Evolutionary conservation across 257 asterid genomes (phyloP).

Genomic region (Petunia secreta): DNA sequence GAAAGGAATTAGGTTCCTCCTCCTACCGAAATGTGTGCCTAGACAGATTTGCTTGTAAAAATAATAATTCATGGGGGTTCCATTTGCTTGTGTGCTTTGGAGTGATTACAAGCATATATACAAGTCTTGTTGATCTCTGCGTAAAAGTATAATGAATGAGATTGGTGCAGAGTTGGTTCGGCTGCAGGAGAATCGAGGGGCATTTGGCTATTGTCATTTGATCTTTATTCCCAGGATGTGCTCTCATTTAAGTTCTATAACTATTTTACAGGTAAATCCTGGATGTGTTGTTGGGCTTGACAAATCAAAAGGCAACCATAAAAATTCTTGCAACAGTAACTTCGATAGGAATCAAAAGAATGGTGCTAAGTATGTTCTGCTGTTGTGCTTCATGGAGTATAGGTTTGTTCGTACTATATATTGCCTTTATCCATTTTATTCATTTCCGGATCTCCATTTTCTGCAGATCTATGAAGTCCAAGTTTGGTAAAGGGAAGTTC

Average conservation of each 20-base stretch:
- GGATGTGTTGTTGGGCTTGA: constrained; percentile 44
- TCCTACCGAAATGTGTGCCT: no score
- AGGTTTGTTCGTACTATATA: not conserved
- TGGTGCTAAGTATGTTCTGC: constrained; percentile 49
- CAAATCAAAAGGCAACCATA: constrained; percentile 47
- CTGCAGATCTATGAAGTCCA: constrained; percentile 54
- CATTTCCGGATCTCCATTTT: constrained; percentile 33
- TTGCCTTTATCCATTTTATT: constrained; percentile 25
- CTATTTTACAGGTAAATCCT: constrained; percentile 54
- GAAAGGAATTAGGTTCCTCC: no score
- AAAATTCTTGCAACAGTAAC: constrained; percentile 52
- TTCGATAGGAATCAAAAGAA: constrained; percentile 46
- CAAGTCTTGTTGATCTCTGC: constrained; percentile 5
- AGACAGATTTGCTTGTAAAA: no score
- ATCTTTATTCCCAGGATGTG: constrained; percentile 8
- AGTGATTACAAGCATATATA: no score
- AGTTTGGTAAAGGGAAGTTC: constrained; percentile 53
- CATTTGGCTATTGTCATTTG: not conserved
- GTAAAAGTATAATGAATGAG: not conserved
- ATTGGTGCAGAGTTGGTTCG: not conserved
- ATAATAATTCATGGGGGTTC: no score
- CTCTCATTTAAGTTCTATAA: constrained; percentile 31
- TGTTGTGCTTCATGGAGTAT: constrained; percentile 35
- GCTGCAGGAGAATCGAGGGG: not conserved
- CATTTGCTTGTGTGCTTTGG: no score